phyloP scores from a whole-genome alignment of 2,329 filamentous ascomycete species.

The Didymella sp. region DNA sequence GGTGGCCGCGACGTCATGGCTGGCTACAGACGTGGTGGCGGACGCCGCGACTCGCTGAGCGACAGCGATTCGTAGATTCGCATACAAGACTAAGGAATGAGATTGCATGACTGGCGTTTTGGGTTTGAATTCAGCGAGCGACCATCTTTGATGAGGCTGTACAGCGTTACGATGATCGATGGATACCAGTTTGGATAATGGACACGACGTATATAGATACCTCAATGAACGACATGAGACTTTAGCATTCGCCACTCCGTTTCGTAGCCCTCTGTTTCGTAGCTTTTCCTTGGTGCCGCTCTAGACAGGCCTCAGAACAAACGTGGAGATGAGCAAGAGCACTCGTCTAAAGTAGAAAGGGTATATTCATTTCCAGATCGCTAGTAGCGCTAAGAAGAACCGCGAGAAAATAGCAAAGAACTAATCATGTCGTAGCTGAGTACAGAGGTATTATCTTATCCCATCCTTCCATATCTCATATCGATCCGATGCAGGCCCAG shows the following conservation, averaged over 20 bases:
- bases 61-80: constrained; percentile 55
- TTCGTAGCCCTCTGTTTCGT: too few relatives aligned
- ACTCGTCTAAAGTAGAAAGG: constrained; percentile 3
- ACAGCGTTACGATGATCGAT: constrained; percentile 5
- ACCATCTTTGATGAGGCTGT: background rate
- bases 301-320: too few relatives aligned
- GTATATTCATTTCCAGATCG: constrained; percentile 21
- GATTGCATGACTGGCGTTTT: constrained; percentile 16
- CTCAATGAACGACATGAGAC: constrained; percentile 4
- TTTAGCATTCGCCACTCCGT: too few relatives aligned
- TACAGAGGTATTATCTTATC: constrained; percentile 6
- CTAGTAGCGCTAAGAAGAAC: constrained; percentile 16
- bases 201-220: constrained; percentile 11
- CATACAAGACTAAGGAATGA: background rate
- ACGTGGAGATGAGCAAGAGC: background rate
- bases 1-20: constrained; percentile 52
- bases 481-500: constrained; percentile 8
- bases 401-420: constrained; percentile 2
- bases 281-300: too few relatives aligned
- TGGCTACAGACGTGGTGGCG: constrained; percentile 52
- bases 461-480: constrained; percentile 7
- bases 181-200: constrained; percentile 15
- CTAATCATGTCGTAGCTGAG: constrained; percentile 15
- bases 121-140: constrained; percentile 9
- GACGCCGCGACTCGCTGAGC: constrained; percentile 61